A percentile compares a stretch with the other conserved stretches of the same genome.
phyloP scores from a whole-genome alignment of 2,329 filamentous ascomycete species.

The Penicillium sp. region DNA sequence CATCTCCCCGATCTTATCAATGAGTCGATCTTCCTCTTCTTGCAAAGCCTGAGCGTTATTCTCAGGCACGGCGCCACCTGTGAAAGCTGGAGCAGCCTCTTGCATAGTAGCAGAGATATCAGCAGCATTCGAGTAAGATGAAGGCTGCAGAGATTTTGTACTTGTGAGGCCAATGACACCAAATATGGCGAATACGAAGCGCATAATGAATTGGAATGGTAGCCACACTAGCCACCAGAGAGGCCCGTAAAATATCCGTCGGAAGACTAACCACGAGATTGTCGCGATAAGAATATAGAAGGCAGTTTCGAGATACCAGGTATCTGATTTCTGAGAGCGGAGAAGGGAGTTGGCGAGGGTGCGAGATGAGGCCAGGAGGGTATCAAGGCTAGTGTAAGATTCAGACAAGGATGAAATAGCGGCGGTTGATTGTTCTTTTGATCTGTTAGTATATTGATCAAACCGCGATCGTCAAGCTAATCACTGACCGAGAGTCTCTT shows the following conservation, averaged over 20 bases:
- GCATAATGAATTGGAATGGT: constrained; percentile 69
- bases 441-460: constrained; percentile 7
- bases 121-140: constrained; percentile 17
- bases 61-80: constrained; percentile 9
- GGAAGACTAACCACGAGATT: constrained; percentile 80
- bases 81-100: constrained; percentile 20
- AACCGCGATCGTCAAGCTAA: constrained; percentile 9
- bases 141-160: constrained; percentile 24
- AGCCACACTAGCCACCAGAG: constrained; percentile 86
- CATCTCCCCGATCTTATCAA: constrained; percentile 46
- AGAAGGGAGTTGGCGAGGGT: constrained; percentile 77
- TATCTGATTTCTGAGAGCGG: constrained; percentile 90
- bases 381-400: constrained; percentile 76
- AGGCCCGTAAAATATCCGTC: constrained; percentile 83
- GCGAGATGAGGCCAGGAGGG: constrained; percentile 71
- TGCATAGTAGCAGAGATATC: constrained; percentile 23
- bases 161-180: constrained; percentile 49
- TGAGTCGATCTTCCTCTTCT: constrained; percentile 34
- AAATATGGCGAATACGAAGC: constrained; percentile 57
- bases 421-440: constrained; percentile 69
- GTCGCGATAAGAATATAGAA: constrained; percentile 79
- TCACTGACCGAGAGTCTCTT: constrained; percentile 68
- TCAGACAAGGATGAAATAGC: constrained; percentile 79
- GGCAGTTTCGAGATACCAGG: constrained; percentile 92
- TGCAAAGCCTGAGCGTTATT: constrained; percentile 13